A percentile compares a stretch with the other conserved stretches of the same genome.
Conservation (phyloP, 2,329 filamentous ascomycete genomes). For the Ramularia collo-cygni region DNA sequence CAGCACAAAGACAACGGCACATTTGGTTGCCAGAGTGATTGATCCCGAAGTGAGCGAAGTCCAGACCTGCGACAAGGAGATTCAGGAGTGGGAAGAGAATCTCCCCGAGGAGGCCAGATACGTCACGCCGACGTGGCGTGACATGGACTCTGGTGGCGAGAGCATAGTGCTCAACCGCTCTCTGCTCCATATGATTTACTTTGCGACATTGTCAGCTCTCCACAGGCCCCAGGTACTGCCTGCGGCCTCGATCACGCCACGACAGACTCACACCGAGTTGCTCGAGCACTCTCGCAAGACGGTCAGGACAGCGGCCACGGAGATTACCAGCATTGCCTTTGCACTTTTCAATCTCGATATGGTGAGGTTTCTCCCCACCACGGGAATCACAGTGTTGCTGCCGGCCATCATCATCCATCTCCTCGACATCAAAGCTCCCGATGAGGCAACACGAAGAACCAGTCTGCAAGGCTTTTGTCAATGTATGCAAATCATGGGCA, state of each 20-base stretch:
- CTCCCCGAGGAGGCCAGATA: slow-evolving; percentile 69
- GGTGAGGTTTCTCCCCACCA: slow-evolving; percentile 76
- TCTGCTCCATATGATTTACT: slow-evolving; percentile 89
- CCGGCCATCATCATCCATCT: slow-evolving; percentile 92
- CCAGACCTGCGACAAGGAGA: slow-evolving; percentile 67
- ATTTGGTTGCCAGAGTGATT: slow-evolving; percentile 83
- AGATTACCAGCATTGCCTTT: slow-evolving; percentile 78
- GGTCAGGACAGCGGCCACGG: slow-evolving; percentile 74
- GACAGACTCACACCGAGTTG: slow-evolving; percentile 54
- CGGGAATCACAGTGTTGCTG: slow-evolving; percentile 81
- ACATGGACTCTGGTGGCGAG: slow-evolving; percentile 52
- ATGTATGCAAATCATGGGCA: slow-evolving; percentile 88
- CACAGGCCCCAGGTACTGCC: slow-evolving; percentile 88
- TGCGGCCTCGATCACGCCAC: slow-evolving; percentile 44
- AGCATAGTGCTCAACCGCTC: slow-evolving; percentile 65
- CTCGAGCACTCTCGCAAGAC: slow-evolving; percentile 77
- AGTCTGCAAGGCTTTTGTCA: slow-evolving; percentile 78
- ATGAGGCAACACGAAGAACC: slow-evolving; percentile 61
- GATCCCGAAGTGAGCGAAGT: slow-evolving; percentile 77
- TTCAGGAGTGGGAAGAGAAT: slow-evolving; percentile 68
- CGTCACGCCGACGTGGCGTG: slow-evolving; percentile 47
- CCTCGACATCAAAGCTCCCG: slow-evolving; percentile 80
- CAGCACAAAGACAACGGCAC: slow-evolving; percentile 66
- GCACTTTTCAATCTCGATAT: slow-evolving; percentile 66
- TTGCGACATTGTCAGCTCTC: slow-evolving; percentile 82